Base-by-base conservation (phyloP, 2,329 filamentous ascomycete species). In the Xylariaceae sp. region DNA sequence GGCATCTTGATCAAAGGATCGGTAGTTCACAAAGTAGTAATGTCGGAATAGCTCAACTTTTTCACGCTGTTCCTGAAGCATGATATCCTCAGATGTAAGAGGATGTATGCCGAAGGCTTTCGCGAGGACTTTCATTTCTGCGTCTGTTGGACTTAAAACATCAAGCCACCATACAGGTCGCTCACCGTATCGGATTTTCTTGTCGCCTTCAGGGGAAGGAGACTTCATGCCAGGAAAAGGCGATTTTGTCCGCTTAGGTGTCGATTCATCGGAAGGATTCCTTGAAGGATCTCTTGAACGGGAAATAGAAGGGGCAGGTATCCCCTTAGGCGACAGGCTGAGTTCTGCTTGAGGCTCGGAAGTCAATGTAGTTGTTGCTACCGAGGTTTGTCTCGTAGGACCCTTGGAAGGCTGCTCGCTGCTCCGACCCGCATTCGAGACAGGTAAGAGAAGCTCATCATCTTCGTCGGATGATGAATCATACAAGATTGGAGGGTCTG, bases 11-110 rank as follows among this genome's bases (percentile, higher is more conserved):
- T 99, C 94, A 68, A 99, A 99, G 0, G 92, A 95, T 13, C 94
- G 89, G 72, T 99, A 99, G 71, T 96, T 97, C 75, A 99, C 91
- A 67, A 99, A 97, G 73, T 99, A 99, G 75, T 99, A 99, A 70
- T 96, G 89, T 27, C 91, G 87, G 78, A 99, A 99, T 1, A 99
- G 81, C 71, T 99, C 94, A 0, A 99, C 94, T 75, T 99, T 99
- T 69, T 99, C 94, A 18, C 94, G 92, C 33, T 92, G 90, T 75
- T 99, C 94, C 71, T 97, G 91, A 77, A 97, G 87, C 82, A 97
- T 88, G 65, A 99, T 97, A 69, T 99, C 94, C 72, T 99, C 94
- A 1, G 91, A 88, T 0, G 94, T 99, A 53, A 99, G 77, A 0
- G 94, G 92, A 74, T 99, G 94, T 55, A 99, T 97, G 13, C 92